Percentiles rank a stretch among this genome's conserved stretches.
phyloP scores from a whole-genome alignment of 176 grass and related monocot species.

The Musa acuminata region DNA sequence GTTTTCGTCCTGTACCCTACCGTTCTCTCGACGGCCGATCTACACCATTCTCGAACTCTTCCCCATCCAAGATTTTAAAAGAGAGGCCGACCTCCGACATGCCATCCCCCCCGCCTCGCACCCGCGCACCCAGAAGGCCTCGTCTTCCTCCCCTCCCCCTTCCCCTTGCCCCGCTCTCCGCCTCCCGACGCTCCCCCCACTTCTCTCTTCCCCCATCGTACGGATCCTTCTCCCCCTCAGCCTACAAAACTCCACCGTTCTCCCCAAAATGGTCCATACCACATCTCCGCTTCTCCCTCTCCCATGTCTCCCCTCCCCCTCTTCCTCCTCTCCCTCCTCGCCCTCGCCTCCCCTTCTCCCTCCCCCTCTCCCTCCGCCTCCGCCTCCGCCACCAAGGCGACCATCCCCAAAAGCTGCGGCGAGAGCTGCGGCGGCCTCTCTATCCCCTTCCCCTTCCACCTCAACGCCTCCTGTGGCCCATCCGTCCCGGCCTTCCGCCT shows the following conservation, averaged over 20 bases:
- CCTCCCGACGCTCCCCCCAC: not conserved
- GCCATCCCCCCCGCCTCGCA: slow-evolving; percentile 18
- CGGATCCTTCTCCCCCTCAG: not conserved
- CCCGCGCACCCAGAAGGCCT: slow-evolving; percentile 22
- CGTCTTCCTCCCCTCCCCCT: slow-evolving; percentile 8
- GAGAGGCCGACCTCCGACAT: slow-evolving; percentile 1
- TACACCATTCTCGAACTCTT: not conserved
- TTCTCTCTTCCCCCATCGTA: slow-evolving; percentile 1
- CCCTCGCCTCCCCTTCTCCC: not conserved
- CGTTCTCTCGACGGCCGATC: no score
- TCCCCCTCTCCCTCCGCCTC: slow-evolving; percentile 18
- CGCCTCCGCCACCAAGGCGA: not conserved
- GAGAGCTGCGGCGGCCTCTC: slow-evolving; percentile 46
- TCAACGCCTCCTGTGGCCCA: slow-evolving; percentile 49
- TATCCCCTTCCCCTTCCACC: slow-evolving; percentile 78
- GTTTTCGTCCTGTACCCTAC: not conserved
- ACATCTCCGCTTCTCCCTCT: not conserved
- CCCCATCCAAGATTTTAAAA: slow-evolving; percentile 12
- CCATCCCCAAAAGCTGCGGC: slow-evolving; percentile 24
- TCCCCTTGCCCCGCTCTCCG: not conserved
- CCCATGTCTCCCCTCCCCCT: not conserved
- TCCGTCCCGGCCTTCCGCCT: slow-evolving; percentile 44
- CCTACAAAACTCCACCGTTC: not conserved
- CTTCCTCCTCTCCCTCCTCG: slow-evolving; percentile 12
- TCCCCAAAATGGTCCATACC: not conserved